A percentile compares a stretch with the other conserved stretches of the same genome.
Conservation (phyloP, 148 eudicot genomes). For the Rheum nobile region DNA sequence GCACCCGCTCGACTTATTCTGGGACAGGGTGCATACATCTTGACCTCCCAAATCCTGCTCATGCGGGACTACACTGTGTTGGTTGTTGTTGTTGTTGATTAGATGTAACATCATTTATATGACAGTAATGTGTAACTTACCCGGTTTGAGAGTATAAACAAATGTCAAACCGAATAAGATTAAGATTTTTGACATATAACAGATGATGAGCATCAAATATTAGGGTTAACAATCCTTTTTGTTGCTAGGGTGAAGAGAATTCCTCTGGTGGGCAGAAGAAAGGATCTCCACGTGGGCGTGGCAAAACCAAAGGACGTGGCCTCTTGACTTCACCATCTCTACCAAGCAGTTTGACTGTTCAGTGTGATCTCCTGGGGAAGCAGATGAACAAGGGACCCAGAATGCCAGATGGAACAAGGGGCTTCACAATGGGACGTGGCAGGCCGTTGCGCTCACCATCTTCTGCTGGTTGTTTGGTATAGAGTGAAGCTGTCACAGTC, state of each 20-base stretch:
- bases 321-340: constrained; percentile 32
- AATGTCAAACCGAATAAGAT: not conserved
- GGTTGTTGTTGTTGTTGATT: too few species aligned
- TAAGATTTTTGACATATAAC: not conserved
- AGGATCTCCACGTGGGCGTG: constrained; percentile 35
- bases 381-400: constrained; percentile 54
- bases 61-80: too few species aligned
- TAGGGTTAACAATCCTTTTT: not conserved
- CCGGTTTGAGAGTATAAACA: not conserved
- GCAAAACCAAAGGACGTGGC: constrained; percentile 37
- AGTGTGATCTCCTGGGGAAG: constrained; percentile 28
- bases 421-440: constrained; percentile 89
- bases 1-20: too few species aligned
- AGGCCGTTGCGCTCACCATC: constrained; percentile 36
- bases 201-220: not conserved
- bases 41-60: too few species aligned
- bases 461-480: constrained; percentile 8
- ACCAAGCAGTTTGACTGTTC: constrained; percentile 16
- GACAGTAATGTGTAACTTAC: too few species aligned
- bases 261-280: constrained; percentile 24
- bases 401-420: constrained; percentile 92
- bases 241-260: constrained; percentile 43
- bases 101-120: too few species aligned
- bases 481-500: not conserved
- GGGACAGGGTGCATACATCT: too few species aligned